Base-by-base conservation (phyloP, 305 asterid species). In the Solanum aculeatissimum region DNA sequence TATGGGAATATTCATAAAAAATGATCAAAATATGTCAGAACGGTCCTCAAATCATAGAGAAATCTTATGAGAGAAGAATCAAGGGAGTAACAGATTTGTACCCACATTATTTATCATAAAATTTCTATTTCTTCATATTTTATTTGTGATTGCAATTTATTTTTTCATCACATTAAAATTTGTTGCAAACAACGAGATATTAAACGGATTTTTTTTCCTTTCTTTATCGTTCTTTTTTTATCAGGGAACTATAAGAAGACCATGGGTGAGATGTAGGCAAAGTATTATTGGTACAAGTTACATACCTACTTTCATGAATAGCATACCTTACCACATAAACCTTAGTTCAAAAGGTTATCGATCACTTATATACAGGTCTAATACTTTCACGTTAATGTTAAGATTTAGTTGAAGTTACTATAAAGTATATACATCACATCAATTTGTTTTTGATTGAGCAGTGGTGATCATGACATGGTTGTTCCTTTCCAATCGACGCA, bases 191-290 rank as follows among this genome's bases (percentile, higher is more conserved):
- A n/a, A n/a, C 66, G 23, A 42, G 25, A 42, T 54, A 49, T 72
- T 29, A 68, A 66, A 57, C 12, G 18, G 13, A 4, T 19, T 27
- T 53, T 21, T 55, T n/a, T n/a, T 15, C 4, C 15, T 21, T 32
- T 18, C 12, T 38, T 9, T 79, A 3, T 79, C 0, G 16, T 27
- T n/a, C 25, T 25, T 75, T 6, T 27, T 27, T 27, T 9, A 75
- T 15, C 27, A 83, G 81, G 85, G 85, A 83, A 66, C 81, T 14
- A 83, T 83, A 29, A 43, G 43, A 51, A 68, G 68, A 69, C 70
- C 62, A 68, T 83, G 85, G 85, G 6, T 38, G 9, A 83, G 85
- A 83, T 83, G 85, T 51, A 83, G 85, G 66, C 66, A 66, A 16
- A 68, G 66, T 16, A 32, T 68, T 19, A 0, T 4, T 0, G 1